phyloP scores from a whole-genome alignment of 1,139 yeast species.

The Geotrichum klebahnii region DNA sequence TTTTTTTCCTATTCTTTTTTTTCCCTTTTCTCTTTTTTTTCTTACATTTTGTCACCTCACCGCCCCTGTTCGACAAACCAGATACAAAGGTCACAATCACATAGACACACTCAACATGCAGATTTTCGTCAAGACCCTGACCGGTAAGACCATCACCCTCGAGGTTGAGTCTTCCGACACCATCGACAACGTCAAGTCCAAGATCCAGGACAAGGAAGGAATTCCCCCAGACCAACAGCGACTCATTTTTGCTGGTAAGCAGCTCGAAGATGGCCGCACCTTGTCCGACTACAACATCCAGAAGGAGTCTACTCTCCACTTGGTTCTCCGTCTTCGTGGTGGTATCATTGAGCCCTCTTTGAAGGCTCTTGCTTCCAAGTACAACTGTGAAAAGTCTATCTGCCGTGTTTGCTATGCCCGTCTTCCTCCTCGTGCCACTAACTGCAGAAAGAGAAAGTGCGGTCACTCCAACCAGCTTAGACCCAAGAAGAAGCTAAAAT shows the following conservation, averaged over 20 bases:
- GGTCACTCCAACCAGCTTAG: slow-evolving; percentile 99
- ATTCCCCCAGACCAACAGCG: slow-evolving; percentile 95
- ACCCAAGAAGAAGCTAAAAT: slow-evolving; percentile 99
- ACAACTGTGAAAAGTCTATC: slow-evolving; percentile 98
- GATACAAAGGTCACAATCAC: slow-evolving; percentile 14
- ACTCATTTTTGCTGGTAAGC: slow-evolving; percentile 90
- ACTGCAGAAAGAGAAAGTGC: slow-evolving; percentile 99
- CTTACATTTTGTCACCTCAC: slow-evolving; percentile 16
- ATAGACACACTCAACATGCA: slow-evolving; percentile 22
- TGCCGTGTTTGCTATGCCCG: slow-evolving; percentile 99
- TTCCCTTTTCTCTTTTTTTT: slow-evolving; percentile 9
- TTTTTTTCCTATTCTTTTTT: slow-evolving; percentile 11
- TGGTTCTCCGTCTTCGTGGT: slow-evolving; percentile 88
- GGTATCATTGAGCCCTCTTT: slow-evolving; percentile 99
- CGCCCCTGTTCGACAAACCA: slow-evolving; percentile 20
- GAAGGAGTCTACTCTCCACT: slow-evolving; percentile 85
- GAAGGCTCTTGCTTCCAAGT: slow-evolving; percentile 97
- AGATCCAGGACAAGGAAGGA: slow-evolving; percentile 93
- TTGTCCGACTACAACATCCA: slow-evolving; percentile 91
- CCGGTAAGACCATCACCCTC: slow-evolving; percentile 63
- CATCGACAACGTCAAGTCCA: slow-evolving; percentile 88
- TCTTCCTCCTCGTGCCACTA: slow-evolving; percentile 99
- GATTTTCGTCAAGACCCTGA: slow-evolving; percentile 35
- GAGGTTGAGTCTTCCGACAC: slow-evolving; percentile 95
- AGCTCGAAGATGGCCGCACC: slow-evolving; percentile 90